Percentiles rank a stretch among this genome's conserved stretches.
Conservation (phyloP, 345 rosid species). For the Acer campestre region DNA sequence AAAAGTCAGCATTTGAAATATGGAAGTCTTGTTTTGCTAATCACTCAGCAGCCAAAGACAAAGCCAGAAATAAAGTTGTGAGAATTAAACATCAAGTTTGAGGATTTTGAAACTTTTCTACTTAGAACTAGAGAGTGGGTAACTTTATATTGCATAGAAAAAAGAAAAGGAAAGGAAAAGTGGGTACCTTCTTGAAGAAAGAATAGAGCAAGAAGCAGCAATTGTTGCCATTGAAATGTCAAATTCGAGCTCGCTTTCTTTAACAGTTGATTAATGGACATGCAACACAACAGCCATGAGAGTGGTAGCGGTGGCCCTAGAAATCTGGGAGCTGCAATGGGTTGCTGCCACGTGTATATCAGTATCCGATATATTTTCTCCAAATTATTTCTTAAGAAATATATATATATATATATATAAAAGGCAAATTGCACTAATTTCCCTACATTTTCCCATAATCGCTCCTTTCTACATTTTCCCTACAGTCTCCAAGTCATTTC, state of each 20-base stretch:
- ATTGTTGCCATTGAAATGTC: conserved; percentile 59
- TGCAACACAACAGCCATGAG: not conserved
- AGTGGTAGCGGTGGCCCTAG: conserved; percentile 31
- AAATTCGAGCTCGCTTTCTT: not conserved
- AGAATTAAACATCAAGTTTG: not conserved
- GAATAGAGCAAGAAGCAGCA: conserved; percentile 43
- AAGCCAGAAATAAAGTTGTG: not conserved
- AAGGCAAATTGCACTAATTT: too few relatives aligned
- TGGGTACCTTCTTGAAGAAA: conserved; percentile 58
- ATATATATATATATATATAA: too few relatives aligned
- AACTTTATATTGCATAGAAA: not conserved
- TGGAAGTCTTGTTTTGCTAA: not conserved
- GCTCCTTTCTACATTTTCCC: too few relatives aligned
- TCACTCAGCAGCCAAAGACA: not conserved
- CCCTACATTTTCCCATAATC: too few relatives aligned
- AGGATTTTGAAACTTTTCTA: not conserved
- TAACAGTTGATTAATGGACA: not conserved
- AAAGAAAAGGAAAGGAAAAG: not conserved
- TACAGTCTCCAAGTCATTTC: too few relatives aligned
- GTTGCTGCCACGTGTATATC: conserved; percentile 55
- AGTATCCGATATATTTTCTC: conserved; percentile 16
- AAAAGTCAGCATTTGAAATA: too few relatives aligned
- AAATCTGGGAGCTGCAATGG: conserved; percentile 60
- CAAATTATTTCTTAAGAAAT: too few relatives aligned
- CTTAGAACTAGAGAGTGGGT: not conserved